Conservation (phyloP, 176 grass and related monocot species). For the Phoenix dactylifera region DNA sequence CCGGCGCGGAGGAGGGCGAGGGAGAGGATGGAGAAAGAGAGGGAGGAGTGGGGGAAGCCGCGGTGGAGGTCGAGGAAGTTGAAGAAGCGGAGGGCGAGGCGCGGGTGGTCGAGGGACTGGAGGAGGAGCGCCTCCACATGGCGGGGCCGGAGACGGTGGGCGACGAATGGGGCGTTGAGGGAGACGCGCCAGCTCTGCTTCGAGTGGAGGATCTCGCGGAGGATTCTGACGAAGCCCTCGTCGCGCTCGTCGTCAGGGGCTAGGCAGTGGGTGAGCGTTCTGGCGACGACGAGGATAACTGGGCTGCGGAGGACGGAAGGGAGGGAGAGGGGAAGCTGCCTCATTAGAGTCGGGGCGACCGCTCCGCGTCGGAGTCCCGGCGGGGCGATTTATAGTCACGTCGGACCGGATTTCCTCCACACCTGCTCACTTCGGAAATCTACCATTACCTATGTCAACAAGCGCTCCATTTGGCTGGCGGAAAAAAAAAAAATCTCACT, state of each 20-base stretch:
- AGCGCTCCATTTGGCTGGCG: no score
- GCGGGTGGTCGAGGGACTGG: constrained; percentile 2
- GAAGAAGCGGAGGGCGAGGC: constrained; percentile 20
- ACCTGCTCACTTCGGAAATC: no score
- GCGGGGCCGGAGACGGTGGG: not conserved
- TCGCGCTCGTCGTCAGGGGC: constrained; percentile 5
- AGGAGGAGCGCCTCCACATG: constrained; percentile 19
- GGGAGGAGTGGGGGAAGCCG: constrained; percentile 17
- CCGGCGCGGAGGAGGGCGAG: constrained; percentile 13
- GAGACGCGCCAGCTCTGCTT: constrained; percentile 7
- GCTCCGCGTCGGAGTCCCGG: no score
- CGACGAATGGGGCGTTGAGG: constrained; percentile 14
- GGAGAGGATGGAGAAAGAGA: constrained; percentile 21
- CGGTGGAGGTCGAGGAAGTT: constrained; percentile 16
- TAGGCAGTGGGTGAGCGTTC: not conserved
- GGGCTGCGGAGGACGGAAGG: not conserved
- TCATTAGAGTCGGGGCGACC: no score
- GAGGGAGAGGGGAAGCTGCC: constrained; percentile 2
- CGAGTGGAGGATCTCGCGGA: constrained; percentile 10
- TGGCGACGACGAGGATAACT: not conserved
- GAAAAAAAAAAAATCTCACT: no score
- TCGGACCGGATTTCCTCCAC: no score
- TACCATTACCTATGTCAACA: no score
- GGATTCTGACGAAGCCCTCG: constrained; percentile 22
- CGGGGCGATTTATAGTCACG: no score